Evolutionary conservation across 2,329 filamentous ascomycete genomes (phyloP), one percentile per base, ranked within the genome.

Genomic region (Penicillium brevicompactum): DNA sequence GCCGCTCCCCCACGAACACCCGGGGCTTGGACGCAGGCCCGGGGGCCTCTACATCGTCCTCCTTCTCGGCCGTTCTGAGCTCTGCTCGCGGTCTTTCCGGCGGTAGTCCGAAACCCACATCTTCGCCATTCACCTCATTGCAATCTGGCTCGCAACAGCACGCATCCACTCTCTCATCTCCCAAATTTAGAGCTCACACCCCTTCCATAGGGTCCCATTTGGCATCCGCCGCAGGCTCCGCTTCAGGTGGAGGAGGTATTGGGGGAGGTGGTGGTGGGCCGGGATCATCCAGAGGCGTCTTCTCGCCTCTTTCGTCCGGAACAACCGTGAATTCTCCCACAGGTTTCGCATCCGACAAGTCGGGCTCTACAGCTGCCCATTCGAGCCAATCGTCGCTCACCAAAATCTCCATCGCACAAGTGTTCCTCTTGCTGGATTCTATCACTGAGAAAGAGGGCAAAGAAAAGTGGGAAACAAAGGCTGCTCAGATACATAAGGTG

Each of bases 351-450:
- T 74, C 77, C 71, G 67, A 77, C 67, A 75, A 83, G 75, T 67
- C 76, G 68, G 64, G 70, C 40, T 74, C 74, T 11, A 63, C 71
- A 57, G 65, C 69, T 44, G 74, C 78, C 55, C 72, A 74, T 65
- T 78, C 77, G 34, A 78, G 80, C 59, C 76, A 81, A 65, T 82
- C 80, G 46, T 88, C 87, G 70, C 82, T 97, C 67, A 89, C 89
- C 58, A 97, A 95, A 78, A 94, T 99, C 74, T 92, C 94, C 67
- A 88, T 96, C 69, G 92, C 94, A 63, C 94, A 99, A 80, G 87
- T 97, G 64, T 96, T 94, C 78, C 87, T 99, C 62, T 85, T 99
- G 55, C 84, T 99, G 63, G 94, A 92, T 78, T 92, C 91, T 32
- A 89, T 97, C 72, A 97, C 94, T 75, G 92, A 97, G 79, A 93